Base-by-base conservation (phyloP, 176 grass and related monocot species). In the Rhynchospora breviuscula region DNA sequence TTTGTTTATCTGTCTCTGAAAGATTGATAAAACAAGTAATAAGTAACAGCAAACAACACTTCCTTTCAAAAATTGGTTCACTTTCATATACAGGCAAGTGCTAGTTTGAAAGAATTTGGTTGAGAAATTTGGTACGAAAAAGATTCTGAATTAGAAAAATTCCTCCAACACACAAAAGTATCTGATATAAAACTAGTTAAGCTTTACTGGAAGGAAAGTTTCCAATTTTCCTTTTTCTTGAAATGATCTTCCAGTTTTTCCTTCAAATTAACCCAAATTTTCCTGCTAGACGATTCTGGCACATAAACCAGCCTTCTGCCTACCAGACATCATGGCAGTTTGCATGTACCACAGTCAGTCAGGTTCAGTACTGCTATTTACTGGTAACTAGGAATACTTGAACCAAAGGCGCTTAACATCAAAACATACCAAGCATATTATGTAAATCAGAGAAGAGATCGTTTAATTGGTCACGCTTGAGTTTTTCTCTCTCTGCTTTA, bases 401-500 rank as follows among this genome's bases (percentile, higher is more conserved):
- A 65, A 82, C 9, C 19, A 65, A 81, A 82, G 59, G 19, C 65
- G 5, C 17, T 17, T 3, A 81, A 52, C 78, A 22, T 58, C 46
- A 64, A 84, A 44, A 47, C 84, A 63, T 85, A 97, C 94, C 94
- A 18, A 93, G 88, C 89, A 93, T 86, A 61, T 87, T 60, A 71
- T 79, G 86, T 10, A 97, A 78, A 12, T 92, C 88, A 0, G 23
- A 15, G 9, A 97, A 97, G 54, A 97, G 88, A 82, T 97, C 94
- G 51, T 97, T 97, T 26, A 94, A 79, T 17, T 94, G 86, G 63
- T 94, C 94, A 3, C 90, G 94, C 58, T 94, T 97, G 47, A 90
- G 91, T 82, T 97, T 97, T 89, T 97, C 94, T 79, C 91, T 87
- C 83, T 94, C 94, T 6, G 94, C 79, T 72, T 97, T 97, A 57